These are phyloP conservation scores for Meyerozyma elateridarum DNA, from an alignment of 1,139 yeast genomes.

Conservation along the genomic window DNA sequence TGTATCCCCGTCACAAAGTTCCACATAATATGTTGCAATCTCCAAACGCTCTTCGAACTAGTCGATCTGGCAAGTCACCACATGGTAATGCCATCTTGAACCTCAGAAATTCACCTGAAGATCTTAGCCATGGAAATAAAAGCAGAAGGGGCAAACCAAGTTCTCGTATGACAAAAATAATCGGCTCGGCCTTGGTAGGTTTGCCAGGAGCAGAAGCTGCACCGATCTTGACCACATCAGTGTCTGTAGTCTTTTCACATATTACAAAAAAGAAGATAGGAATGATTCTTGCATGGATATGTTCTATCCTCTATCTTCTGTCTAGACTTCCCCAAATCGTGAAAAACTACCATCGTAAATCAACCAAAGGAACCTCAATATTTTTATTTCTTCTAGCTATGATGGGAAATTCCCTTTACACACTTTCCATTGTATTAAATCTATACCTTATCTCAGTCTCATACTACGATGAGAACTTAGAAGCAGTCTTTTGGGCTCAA, in stretches of 20 bases:
- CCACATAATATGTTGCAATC: slow-evolving; percentile 17
- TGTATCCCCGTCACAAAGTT: slow-evolving; percentile 16
- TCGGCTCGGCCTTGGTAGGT: neutral
- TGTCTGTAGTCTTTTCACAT: neutral
- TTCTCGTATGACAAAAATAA: neutral
- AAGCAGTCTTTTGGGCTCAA: slow-evolving; percentile 21
- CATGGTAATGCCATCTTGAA: no score
- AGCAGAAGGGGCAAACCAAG: neutral
- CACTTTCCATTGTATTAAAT: slow-evolving; percentile 29
- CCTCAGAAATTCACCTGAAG: no score
- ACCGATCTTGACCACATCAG: neutral
- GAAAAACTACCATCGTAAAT: slow-evolving; percentile 25
- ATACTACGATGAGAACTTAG: slow-evolving; percentile 9
- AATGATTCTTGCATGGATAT: slow-evolving; percentile 12
- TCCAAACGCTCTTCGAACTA: slow-evolving; percentile 14
- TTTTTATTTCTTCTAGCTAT: slow-evolving; percentile 33
- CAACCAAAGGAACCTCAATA: slow-evolving; percentile 36
- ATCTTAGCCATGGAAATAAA: no score
- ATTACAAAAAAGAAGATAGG: slow-evolving; percentile 5
- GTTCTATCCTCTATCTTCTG: slow-evolving; percentile 11
- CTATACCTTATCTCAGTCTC: slow-evolving; percentile 16
- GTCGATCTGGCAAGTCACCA: no score
- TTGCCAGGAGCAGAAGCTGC: slow-evolving; percentile 3
- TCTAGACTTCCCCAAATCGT: slow-evolving; percentile 15
- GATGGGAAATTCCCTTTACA: slow-evolving; percentile 33